These are phyloP conservation scores for Colletotrichum noveboracense DNA, from an alignment of 2,329 filamentous ascomycete species.

Conservation along the genomic window DNA sequence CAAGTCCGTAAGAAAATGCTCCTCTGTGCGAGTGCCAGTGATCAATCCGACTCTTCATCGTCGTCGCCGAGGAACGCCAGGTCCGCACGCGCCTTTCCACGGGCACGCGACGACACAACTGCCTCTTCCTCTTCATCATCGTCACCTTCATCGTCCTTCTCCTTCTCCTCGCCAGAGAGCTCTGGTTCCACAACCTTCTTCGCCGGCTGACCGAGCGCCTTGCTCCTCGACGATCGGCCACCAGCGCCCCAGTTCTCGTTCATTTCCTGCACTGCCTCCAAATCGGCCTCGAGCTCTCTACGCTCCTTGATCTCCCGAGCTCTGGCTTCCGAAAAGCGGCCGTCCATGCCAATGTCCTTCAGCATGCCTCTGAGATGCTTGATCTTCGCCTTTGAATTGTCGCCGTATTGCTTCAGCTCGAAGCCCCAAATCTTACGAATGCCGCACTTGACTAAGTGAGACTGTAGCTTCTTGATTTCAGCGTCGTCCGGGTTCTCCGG, in stretches of 20 bases:
- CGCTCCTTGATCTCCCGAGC: constrained; percentile 87
- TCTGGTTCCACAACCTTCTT: constrained; percentile 32
- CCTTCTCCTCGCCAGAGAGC: constrained; percentile 33
- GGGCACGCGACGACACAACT: constrained; percentile 46
- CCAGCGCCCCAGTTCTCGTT: constrained; percentile 76
- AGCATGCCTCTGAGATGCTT: constrained; percentile 81
- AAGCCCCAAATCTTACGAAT: constrained; percentile 90
- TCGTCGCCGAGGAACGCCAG: constrained; percentile 73
- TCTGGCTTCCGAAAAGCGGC: constrained; percentile 84
- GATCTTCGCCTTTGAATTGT: constrained; percentile 80
- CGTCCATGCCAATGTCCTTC: constrained; percentile 83
- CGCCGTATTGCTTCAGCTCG: constrained; percentile 77
- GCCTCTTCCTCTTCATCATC: constrained; percentile 34
- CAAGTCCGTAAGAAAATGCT: neutral
- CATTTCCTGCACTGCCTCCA: constrained; percentile 85
- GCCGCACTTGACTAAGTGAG: constrained; percentile 87
- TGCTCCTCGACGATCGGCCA: constrained; percentile 44
- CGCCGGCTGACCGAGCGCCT: constrained; percentile 29
- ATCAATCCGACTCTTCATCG: constrained; percentile 63
- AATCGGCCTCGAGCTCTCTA: constrained; percentile 82
- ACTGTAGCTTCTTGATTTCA: constrained; percentile 88
- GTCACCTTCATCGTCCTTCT: constrained; percentile 28
- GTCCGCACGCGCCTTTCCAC: constrained; percentile 55
- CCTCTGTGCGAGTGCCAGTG: neutral
- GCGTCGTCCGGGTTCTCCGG: constrained; percentile 74